Conservation (phyloP, 441 rosid species). For the Jatropha multifida region DNA sequence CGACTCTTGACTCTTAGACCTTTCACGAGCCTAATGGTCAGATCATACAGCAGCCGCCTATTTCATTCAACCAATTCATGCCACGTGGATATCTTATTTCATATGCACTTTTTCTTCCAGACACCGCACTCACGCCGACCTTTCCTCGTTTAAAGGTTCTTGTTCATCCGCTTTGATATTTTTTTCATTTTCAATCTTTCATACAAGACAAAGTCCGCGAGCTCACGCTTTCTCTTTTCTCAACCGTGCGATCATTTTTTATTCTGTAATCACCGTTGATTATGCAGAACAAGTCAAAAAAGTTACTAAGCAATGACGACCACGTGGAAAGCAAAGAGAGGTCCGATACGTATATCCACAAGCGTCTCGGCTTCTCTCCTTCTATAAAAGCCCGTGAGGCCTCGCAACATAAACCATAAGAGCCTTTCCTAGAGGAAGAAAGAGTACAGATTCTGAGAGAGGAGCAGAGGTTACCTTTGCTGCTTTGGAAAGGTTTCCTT, state of each 20-base stretch:
- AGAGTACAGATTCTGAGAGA: not conserved
- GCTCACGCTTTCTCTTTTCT: not conserved
- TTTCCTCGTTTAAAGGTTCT: not conserved
- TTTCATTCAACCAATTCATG: not conserved
- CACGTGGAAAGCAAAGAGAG: conserved; percentile 1
- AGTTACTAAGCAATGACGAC: not conserved
- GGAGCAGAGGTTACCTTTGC: not conserved
- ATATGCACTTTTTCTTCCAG: not conserved
- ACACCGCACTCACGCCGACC: not conserved
- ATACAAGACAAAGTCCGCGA: not conserved
- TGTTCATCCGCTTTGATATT: not conserved
- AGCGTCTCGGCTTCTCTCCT: not conserved
- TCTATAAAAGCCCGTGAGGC: not conserved
- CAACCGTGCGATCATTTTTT: not conserved
- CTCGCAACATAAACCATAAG: no score
- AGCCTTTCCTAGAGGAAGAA: not conserved
- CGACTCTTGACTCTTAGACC: conserved; percentile 11
- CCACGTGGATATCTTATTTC: conserved; percentile 12
- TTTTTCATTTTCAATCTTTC: no score
- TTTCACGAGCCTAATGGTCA: not conserved
- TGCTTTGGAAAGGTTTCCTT: not conserved
- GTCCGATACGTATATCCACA: not conserved
- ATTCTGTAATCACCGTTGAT: not conserved
- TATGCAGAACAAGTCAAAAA: not conserved
- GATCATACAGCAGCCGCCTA: not conserved